Base-by-base conservation (phyloP, 2,329 filamentous ascomycete genomes). In the Penicillium frequentans region DNA sequence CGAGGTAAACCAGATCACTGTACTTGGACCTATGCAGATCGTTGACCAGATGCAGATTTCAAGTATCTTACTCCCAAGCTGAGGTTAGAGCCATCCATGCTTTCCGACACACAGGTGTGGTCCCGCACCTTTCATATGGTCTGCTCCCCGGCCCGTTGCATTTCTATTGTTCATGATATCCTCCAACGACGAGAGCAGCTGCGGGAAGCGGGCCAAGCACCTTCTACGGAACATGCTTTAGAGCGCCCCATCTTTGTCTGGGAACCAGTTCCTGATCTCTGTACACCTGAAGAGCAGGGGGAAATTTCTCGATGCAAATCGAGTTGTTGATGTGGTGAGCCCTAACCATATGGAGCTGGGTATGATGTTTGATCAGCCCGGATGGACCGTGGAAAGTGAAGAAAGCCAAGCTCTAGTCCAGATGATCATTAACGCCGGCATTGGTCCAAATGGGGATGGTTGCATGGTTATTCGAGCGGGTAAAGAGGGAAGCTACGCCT, bases 211-310 rank as follows among this genome's bases (percentile, higher is more conserved):
- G 66, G 64, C 39, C 66, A 68, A 43, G 55, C 70, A 55, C 44
- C 73, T 14, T 60, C 73, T 24, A 43, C 49, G 0, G 58, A 64
- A 5, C 70, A 74, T 46, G 59, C 67, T 11, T 80, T 79, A 63
- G 67, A 78, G 1, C 83, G 84, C 48, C 90, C 93, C 1, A 75
- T 92, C 7, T 91, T 97, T 71, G 85, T 98, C 52, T 99, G 93
- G 93, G 95, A 99, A 72, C 95, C 95, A 1, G 90, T 97, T 1
- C 95, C 95, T 1, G 91, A 97, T 73, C 82, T 91, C 1, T 97
- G 93, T 73, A 88, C 84, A 0, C 87, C 91, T 0, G 85, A 86
- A 33, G 81, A 88, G 60, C 72, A 84, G 21, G 70, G 70, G 78
- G 0, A 81, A 79, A 21, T 84, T 84, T 55, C 71, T 82, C 21